A percentile compares a stretch with the other conserved stretches of the same genome.
These are phyloP conservation scores for Solanum boliviense DNA, from an alignment of 257 asterid species.

Conservation along the genomic window DNA sequence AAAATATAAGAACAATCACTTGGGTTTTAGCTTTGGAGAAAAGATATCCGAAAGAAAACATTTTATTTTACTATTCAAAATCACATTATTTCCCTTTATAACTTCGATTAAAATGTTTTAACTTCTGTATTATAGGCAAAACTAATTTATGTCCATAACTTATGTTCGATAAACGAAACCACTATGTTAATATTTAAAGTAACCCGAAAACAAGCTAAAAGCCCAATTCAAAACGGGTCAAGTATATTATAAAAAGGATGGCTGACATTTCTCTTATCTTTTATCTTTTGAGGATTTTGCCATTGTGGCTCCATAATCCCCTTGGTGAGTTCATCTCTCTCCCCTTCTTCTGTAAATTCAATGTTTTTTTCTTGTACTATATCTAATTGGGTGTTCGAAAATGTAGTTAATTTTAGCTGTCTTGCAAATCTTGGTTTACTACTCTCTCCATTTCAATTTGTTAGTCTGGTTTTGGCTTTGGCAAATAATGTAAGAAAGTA, in stretches of 20 bases:
- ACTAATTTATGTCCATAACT: not conserved
- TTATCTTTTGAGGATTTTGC: not conserved
- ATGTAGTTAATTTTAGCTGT: not conserved
- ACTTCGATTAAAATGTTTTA: not conserved
- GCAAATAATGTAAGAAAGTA: not conserved
- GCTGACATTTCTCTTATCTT: not conserved
- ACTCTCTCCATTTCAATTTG: not conserved
- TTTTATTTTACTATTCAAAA: not conserved
- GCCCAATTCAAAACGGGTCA: not conserved
- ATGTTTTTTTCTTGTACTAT: not conserved
- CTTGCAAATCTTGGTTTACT: not conserved
- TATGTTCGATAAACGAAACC: not conserved
- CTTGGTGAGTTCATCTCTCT: not conserved
- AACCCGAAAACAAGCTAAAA: not conserved
- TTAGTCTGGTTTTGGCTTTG: not conserved
- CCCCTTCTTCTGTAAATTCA: not conserved
- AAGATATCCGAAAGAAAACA: not conserved
- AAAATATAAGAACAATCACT: not conserved
- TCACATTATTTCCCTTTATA: not conserved
- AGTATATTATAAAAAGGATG: not conserved
- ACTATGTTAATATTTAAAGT: no score
- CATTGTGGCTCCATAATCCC: not conserved
- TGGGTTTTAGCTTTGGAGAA: no score
- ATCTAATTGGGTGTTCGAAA: not conserved
- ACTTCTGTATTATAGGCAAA: not conserved